Evolutionary conservation across 108 stramenopile genomes (phyloP).

Genomic region (Cyclotella choctawhatcheeana): DNA sequence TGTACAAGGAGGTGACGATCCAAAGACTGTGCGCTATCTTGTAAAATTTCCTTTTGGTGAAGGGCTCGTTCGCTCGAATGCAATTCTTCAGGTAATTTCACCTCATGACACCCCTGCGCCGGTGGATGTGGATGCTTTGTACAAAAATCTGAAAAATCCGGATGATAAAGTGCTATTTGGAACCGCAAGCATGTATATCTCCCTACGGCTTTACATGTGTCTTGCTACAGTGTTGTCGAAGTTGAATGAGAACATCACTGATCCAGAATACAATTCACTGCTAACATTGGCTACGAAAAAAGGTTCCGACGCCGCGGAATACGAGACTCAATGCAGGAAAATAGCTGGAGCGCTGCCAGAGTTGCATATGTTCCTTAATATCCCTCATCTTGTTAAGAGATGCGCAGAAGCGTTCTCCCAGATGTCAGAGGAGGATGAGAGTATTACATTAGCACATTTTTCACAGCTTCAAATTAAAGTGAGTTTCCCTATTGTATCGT

Average conservation of each 20-base stretch:
- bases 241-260: conserved; percentile 41
- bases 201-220: conserved; percentile 71
- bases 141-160: conserved; percentile 34
- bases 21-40: conserved; percentile 51
- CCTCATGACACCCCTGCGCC: conserved; percentile 50
- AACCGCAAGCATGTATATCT: conserved; percentile 75
- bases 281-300: conserved; percentile 50
- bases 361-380: conserved; percentile 58
- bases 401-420: conserved; percentile 62
- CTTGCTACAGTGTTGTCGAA: conserved; percentile 68
- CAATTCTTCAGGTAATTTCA: conserved; percentile 61
- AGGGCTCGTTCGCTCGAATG: conserved; percentile 62
- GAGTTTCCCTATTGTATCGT: conserved; percentile 4
- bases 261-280: conserved; percentile 38
- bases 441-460: conserved; percentile 61
- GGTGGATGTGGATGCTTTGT: conserved; percentile 7
- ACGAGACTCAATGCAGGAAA: conserved; percentile 64
- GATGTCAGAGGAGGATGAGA: conserved; percentile 62
- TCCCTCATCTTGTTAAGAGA: conserved; percentile 71
- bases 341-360: conserved; percentile 33
- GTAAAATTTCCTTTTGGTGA: conserved; percentile 76
- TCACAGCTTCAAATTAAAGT: conserved; percentile 62
- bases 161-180: conserved; percentile 67
- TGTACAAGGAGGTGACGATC: conserved; percentile 29
- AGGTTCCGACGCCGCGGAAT: conserved; percentile 55